Evolutionary conservation across 306 rosid genomes (phyloP), one percentile per base, ranked within the genome.

Genomic region (Prunus dulcis): DNA sequence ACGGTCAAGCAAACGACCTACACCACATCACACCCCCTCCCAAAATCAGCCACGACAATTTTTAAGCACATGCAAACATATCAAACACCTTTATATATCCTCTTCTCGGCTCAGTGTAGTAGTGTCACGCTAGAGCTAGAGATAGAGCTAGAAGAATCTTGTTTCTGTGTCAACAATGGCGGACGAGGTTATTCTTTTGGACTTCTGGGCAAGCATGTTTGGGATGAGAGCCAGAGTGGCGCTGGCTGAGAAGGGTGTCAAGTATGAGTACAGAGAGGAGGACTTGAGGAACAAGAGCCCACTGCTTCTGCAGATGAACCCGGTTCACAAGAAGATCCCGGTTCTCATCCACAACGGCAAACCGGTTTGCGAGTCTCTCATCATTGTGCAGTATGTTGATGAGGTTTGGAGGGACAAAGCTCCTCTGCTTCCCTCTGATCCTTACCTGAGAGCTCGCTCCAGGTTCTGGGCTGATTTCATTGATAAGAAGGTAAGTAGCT

Each of bases 341-440:
- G 93, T 90, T 83, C 89, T 89, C 20, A 65, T 87, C 23, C 92
- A 91, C 32, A 86, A 85, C 28, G 91, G 91, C 0, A 85, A 82
- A 13, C 87, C 90, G 18, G 51, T 86, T 1, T 82, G 85, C 38
- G 93, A 86, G 34, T 89, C 93, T 0, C 77, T 83, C 56, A 68
- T 79, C 46, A 77, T 69, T 27, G 58, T 87, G 49, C 65, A 89
- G 50, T 85, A 85, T 22, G 78, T 85, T 32, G 91, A 89, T 30
- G 87, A 81, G 67, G 74, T 78, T 0, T 87, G 87, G 91, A 77
- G 66, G 8, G 66, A 81, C 1, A 56, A 13, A 27, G 23, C 71
- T 66, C 78, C 85, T 6, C 20, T 89, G 38, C 43, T 83, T 2
- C 84, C 89, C 2, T 72, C 87, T 13, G 78, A 89, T 61, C 84